phyloP scores from a whole-genome alignment of 2,329 filamentous ascomycete species.

The Phyllosticta citrichinensis region DNA sequence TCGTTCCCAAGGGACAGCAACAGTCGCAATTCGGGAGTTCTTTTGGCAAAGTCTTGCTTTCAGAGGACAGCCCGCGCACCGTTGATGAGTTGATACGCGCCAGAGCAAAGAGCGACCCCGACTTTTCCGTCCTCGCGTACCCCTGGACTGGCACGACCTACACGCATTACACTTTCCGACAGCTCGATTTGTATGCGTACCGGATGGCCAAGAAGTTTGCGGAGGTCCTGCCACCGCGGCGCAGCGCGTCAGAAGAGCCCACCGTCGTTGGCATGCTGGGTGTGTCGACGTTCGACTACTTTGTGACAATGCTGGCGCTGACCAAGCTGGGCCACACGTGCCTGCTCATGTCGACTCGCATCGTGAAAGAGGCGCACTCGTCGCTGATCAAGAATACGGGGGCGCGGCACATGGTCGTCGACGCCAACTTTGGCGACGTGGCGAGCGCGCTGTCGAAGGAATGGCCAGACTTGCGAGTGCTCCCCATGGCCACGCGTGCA shows the following conservation, averaged over 20 bases:
- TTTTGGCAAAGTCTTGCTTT: neutral
- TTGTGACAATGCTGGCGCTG: slow-evolving; percentile 45
- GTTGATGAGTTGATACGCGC: slow-evolving; percentile 32
- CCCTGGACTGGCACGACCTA: slow-evolving; percentile 35
- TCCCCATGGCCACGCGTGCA: slow-evolving; percentile 16
- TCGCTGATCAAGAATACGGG: slow-evolving; percentile 26
- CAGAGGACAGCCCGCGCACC: slow-evolving; percentile 14
- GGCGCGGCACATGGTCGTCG: slow-evolving; percentile 18
- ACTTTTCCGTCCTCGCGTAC: slow-evolving; percentile 34
- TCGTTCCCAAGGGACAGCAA: neutral
- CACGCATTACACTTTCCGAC: slow-evolving; percentile 37
- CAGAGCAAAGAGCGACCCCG: slow-evolving; percentile 25
- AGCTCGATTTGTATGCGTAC: slow-evolving; percentile 35
- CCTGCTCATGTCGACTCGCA: slow-evolving; percentile 45
- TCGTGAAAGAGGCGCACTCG: slow-evolving; percentile 42
- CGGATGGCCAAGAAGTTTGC: slow-evolving; percentile 8
- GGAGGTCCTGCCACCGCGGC: neutral
- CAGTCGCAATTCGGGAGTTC: neutral
- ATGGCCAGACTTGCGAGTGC: slow-evolving; percentile 16
- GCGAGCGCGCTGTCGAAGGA: slow-evolving; percentile 23
- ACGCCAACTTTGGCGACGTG: slow-evolving; percentile 16
- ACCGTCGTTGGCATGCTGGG: slow-evolving; percentile 40
- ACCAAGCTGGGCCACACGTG: slow-evolving; percentile 46
- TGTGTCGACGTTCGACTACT: slow-evolving; percentile 44
- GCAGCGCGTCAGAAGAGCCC: slow-evolving; percentile 11